Evolutionary conservation across 257 asterid species (phyloP).

Genomic region (Solanum bukasovii): DNA sequence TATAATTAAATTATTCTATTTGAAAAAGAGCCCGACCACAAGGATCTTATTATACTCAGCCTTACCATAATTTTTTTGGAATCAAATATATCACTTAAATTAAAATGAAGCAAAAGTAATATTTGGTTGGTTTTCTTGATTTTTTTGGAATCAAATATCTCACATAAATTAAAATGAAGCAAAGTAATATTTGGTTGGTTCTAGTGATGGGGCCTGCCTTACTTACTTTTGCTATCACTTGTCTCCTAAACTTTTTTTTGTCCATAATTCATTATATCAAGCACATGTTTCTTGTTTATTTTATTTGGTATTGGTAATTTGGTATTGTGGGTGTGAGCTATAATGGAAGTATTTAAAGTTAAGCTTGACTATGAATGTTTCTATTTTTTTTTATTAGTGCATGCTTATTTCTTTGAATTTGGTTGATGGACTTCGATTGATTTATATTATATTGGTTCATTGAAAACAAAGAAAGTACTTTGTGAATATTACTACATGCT

Average conservation of each 20-base stretch:
- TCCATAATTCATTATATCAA: neutral
- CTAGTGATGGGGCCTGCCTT: neutral
- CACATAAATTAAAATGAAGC: neutral
- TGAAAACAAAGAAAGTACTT: no score
- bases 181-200: neutral
- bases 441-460: no score
- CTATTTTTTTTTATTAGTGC: neutral
- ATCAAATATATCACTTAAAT: neutral
- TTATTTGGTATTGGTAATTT: neutral
- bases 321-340: neutral
- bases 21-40: fast-evolving
- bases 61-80: neutral
- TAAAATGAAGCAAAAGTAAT: neutral
- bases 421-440: neutral
- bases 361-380: neutral
- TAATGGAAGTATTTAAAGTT: neutral
- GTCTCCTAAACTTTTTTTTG: neutral
- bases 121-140: neutral
- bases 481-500: no score
- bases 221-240: neutral
- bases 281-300: neutral
- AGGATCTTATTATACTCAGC: neutral
- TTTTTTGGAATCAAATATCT: no score
- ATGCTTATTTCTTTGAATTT: neutral
- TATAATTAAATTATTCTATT: no score